Percentiles rank a stretch among this genome's conserved stretches.
Evolutionary conservation across 345 rosid genomes (phyloP).

Genomic region (Isatis tinctoria): DNA sequence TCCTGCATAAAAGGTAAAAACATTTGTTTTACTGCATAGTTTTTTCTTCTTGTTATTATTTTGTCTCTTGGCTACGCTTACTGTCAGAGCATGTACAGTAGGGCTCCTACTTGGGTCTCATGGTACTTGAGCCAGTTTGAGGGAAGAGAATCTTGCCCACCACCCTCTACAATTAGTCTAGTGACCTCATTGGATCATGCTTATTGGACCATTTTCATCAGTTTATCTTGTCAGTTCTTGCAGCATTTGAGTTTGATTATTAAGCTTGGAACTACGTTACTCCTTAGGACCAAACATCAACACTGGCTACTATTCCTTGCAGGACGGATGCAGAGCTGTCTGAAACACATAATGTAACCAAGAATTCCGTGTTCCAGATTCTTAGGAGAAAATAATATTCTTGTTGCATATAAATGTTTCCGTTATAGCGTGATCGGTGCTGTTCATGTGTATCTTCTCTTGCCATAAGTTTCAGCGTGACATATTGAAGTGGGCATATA

Average conservation of each 20-base stretch:
- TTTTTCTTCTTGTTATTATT: constrained; percentile 15
- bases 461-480: constrained; percentile 6
- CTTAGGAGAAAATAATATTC: background rate
- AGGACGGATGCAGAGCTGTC: constrained; percentile 9
- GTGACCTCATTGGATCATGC: constrained; percentile 31
- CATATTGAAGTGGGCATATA: constrained; percentile 13
- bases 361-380: background rate
- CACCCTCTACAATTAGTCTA: constrained; percentile 8
- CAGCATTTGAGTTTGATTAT: constrained; percentile 38
- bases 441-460: constrained; percentile 10
- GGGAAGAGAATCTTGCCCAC: constrained; percentile 32
- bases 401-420: background rate
- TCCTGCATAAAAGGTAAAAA: constrained; percentile 22
- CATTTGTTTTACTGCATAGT: constrained; percentile 21
- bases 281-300: constrained; percentile 21
- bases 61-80: constrained; percentile 6
- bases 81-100: constrained; percentile 28
- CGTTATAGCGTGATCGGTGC: background rate
- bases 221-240: constrained; percentile 24
- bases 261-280: constrained; percentile 21
- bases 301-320: constrained; percentile 11
- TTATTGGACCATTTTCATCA: constrained; percentile 46
- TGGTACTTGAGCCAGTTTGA: constrained; percentile 27
- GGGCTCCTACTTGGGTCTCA: constrained; percentile 55
- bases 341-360: background rate